These are phyloP conservation scores for Cicer bijugum DNA, from an alignment of 306 rosid species.

Conservation along the genomic window DNA sequence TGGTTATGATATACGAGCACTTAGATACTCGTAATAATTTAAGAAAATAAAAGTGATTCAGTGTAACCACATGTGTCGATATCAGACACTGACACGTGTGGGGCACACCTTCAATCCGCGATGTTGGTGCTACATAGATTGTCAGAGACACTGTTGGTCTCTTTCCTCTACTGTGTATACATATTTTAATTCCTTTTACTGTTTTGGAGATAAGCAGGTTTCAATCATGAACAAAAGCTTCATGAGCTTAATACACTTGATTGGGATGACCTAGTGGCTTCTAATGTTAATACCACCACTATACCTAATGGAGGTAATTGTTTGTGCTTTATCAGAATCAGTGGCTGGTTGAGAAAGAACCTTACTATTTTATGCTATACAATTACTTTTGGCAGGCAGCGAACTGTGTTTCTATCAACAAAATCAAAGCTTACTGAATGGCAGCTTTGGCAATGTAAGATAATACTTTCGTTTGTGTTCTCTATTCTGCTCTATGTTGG, in stretches of 20 bases:
- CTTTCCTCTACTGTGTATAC: conserved; percentile 38
- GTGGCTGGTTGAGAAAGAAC: conserved; percentile 40
- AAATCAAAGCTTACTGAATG: conserved; percentile 58
- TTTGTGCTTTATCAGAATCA: conserved; percentile 44
- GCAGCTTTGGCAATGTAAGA: conserved; percentile 59
- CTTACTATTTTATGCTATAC: conserved; percentile 21
- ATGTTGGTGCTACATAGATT: background rate
- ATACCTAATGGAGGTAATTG: conserved; percentile 66
- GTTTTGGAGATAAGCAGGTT: conserved; percentile 56
- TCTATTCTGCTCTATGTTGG: conserved; percentile 25
- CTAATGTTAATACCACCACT: conserved; percentile 53
- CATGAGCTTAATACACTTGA: conserved; percentile 94
- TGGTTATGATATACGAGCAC: conserved; percentile 17
- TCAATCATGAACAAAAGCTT: conserved; percentile 65
- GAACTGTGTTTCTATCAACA: conserved; percentile 53
- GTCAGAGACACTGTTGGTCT: conserved; percentile 31
- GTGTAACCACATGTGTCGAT: too few species aligned
- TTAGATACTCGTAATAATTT: too few species aligned
- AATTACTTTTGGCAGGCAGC: conserved; percentile 54
- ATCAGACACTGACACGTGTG: too few species aligned
- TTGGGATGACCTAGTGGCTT: conserved; percentile 87
- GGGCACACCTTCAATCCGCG: too few species aligned
- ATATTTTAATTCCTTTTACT: conserved; percentile 42
- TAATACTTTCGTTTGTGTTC: conserved; percentile 14
- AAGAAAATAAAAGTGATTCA: too few species aligned